These are phyloP conservation scores for Fusarium sp. DNA, from an alignment of 2,329 filamentous ascomycete genomes.

Conservation along the genomic window DNA sequence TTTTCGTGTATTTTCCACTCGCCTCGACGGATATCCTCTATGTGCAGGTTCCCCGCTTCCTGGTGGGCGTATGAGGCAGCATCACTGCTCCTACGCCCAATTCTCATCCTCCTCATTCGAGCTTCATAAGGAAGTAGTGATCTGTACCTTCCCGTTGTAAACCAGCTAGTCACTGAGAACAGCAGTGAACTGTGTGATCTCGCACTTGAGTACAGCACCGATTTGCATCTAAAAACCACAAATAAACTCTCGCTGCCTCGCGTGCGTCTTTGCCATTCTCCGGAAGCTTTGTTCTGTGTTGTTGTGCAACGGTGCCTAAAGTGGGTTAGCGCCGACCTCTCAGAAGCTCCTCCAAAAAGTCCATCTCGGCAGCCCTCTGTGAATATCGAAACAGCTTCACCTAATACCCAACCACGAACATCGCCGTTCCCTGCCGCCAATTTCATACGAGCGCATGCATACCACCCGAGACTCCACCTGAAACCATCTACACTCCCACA, in stretches of 20 bases:
- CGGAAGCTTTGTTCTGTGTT: slow-evolving; percentile 1
- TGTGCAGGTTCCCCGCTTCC: background rate
- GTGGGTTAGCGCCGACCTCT: slow-evolving; percentile 32
- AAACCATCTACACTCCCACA: background rate
- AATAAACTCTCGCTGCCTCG: background rate
- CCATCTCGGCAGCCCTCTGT: slow-evolving; percentile 27
- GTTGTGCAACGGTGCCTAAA: slow-evolving; percentile 20
- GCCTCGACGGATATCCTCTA: accelerated
- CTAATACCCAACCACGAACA: background rate
- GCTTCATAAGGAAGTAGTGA: background rate
- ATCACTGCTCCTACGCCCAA: no score
- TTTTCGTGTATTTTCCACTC: background rate
- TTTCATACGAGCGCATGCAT: background rate
- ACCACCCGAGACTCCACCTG: accelerated
- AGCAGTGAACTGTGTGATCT: background rate
- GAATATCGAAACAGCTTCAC: slow-evolving; percentile 23
- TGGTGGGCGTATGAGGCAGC: background rate
- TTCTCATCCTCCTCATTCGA: no score
- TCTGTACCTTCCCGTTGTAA: background rate
- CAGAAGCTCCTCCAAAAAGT: slow-evolving; percentile 42
- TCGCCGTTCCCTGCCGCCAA: background rate
- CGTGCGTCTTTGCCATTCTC: background rate
- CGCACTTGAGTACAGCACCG: background rate
- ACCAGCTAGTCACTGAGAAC: background rate
- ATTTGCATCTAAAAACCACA: accelerated